Conservation (phyloP, 108 stramenopile species). For the Phaeodactylum tricornutum region DNA sequence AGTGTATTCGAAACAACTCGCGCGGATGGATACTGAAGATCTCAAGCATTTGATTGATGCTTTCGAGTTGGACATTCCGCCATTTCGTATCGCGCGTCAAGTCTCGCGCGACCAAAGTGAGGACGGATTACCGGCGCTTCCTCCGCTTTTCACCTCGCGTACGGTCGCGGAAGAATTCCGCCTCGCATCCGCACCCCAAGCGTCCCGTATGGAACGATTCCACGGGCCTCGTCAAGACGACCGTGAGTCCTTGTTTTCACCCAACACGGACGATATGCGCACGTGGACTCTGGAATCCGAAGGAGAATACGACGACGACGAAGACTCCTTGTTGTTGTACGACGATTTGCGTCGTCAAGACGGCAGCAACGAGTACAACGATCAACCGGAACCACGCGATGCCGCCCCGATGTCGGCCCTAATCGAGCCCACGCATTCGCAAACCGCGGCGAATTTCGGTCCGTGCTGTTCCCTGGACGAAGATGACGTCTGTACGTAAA, state of each 20-base stretch:
- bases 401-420: too few relatives aligned
- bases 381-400: conserved; percentile 1
- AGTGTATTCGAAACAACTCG: conserved; percentile 1
- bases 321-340: background rate
- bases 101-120: background rate
- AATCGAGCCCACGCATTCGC: too few relatives aligned
- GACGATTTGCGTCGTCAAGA: conserved; percentile 10
- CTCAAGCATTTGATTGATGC: background rate
- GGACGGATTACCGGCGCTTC: background rate
- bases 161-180: too few relatives aligned
- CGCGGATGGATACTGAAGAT: conserved; percentile 2
- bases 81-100: background rate
- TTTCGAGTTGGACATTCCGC: conserved; percentile 1
- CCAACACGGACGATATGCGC: background rate
- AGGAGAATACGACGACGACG: background rate
- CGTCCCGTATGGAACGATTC: too few relatives aligned
- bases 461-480: too few relatives aligned
- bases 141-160: too few relatives aligned
- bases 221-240: background rate
- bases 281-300: background rate
- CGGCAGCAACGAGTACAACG: conserved; percentile 4
- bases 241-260: conserved; percentile 1
- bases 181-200: too few relatives aligned
- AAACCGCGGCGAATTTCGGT: too few relatives aligned
- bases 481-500: too few relatives aligned